Base-by-base conservation (phyloP, 208 protist species). In the Leptomonas pyrrhocoris region DNA sequence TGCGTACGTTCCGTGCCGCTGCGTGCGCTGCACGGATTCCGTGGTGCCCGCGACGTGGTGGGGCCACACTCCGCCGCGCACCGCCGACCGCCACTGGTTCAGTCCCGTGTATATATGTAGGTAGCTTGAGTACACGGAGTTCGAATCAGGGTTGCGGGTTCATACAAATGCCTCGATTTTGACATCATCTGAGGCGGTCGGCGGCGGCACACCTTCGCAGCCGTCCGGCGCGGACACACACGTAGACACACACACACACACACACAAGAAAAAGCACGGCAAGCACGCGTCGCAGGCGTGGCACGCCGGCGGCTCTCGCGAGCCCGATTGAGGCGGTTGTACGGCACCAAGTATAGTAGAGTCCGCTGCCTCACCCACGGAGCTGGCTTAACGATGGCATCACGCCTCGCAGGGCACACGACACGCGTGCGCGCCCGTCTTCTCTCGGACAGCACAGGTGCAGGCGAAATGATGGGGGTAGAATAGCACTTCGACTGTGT, bases 91-190 rank as follows among this genome's bases (percentile, higher is more conserved):
- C 49, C 16, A 28, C 31, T 56, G 13, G 19, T 27, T 83, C 78
- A 84, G 79, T 74, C 79, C 73, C 79, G 74, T 80, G 73, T 70
- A 18, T 79, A 71, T 58, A 72, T 60, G 59, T 79, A 81, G 79
- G 79, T 84, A 84, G 79, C 79, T 80, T 59, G 48, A 74, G 65
- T 73, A 74, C 79, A 84, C 79, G 79, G 79, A 80, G 68, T 54
- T 80, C 68, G 58, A 84, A 84, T 84, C 79, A 84, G 40, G 23
- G 68, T 53, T 76, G 69, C 79, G 73, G 74, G 61, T 77, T 84
- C 79, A 84, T 79, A 84, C 79, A 84, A 84, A 84, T 84, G 79
- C 79, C 79, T 84, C 79, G 79, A 73, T 76, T 77, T 58, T 58
- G 30, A 40, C 53, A 58, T 58, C 53, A 58, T 21, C 5, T 19